Conservation (phyloP, 2,329 filamentous ascomycete species). For the Fusarium globosum region DNA sequence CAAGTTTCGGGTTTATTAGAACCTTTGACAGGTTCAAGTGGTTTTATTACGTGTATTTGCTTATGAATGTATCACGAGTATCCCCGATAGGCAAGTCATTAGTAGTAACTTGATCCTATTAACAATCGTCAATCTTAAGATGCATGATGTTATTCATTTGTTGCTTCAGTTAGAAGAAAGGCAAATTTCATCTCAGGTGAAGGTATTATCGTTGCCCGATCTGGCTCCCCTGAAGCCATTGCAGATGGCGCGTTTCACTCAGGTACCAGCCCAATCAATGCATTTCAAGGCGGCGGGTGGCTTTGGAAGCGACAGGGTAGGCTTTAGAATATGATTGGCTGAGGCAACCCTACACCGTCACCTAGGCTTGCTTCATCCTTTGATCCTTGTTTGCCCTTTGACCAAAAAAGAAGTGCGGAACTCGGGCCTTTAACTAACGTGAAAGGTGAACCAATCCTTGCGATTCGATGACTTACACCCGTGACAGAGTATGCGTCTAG, state of each 20-base stretch:
- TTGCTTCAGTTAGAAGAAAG: slow-evolving; percentile 2
- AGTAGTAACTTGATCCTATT: neutral
- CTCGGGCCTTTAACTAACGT: slow-evolving; percentile 9
- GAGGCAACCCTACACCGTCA: slow-evolving; percentile 20
- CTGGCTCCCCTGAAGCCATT: slow-evolving; percentile 27
- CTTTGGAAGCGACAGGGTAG: slow-evolving; percentile 33
- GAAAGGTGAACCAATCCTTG: slow-evolving; percentile 29
- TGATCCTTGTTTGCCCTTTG: slow-evolving; percentile 1
- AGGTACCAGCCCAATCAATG: slow-evolving; percentile 41
- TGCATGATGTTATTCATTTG: slow-evolving; percentile 8
- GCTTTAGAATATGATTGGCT: slow-evolving; percentile 30
- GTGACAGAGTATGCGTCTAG: slow-evolving; percentile 18
- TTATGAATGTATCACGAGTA: neutral
- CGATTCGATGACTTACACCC: slow-evolving; percentile 23
- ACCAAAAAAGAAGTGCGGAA: slow-evolving; percentile 3
- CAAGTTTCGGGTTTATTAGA: slow-evolving; percentile 1
- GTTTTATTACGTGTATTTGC: neutral
- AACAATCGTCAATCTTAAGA: neutral
- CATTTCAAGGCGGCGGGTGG: slow-evolving; percentile 26
- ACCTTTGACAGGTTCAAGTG: neutral
- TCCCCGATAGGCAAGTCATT: slow-evolving; percentile 4
- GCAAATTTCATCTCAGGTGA: slow-evolving; percentile 1
- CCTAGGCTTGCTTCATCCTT: slow-evolving; percentile 27
- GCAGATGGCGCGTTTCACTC: slow-evolving; percentile 40
- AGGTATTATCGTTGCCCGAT: slow-evolving; percentile 2